Evolutionary conservation across 352 stramenopile species (phyloP).

Genomic region (Globisporangium parvum): DNA sequence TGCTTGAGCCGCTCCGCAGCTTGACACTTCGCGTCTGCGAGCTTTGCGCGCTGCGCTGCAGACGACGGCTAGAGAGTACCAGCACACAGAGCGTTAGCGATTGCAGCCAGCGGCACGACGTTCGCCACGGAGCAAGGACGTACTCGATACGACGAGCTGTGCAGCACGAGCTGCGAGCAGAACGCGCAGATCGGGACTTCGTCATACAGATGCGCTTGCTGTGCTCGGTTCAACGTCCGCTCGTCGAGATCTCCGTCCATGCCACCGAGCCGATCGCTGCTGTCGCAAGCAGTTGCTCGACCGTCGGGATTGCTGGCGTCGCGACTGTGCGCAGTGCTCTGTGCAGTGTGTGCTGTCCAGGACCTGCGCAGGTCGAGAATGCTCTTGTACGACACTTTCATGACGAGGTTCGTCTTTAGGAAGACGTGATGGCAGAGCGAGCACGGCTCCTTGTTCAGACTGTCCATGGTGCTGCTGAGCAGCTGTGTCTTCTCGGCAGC

Average conservation of each 20-base stretch:
- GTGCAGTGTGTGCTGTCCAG: constrained; percentile 17
- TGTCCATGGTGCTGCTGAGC: constrained; percentile 42
- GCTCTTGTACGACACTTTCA: constrained; percentile 58
- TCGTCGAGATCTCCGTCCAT: constrained; percentile 1
- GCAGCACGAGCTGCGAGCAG: constrained; percentile 49
- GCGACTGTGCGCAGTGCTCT: background rate
- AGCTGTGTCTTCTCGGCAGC: constrained; percentile 38
- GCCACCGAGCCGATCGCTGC: background rate
- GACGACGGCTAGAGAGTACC: constrained; percentile 20
- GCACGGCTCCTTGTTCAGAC: constrained; percentile 46
- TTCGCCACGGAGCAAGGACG: background rate
- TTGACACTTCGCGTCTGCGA: constrained; percentile 14
- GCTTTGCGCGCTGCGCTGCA: constrained; percentile 19
- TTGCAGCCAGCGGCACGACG: too few species aligned
- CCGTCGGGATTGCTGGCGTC: background rate
- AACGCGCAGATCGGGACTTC: constrained; percentile 51
- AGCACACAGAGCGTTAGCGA: background rate
- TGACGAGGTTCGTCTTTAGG: constrained; percentile 46
- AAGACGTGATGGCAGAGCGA: constrained; percentile 52
- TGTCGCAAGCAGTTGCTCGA: background rate
- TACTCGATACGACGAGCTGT: constrained; percentile 41
- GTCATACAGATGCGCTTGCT: constrained; percentile 51
- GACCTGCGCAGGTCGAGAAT: constrained; percentile 46
- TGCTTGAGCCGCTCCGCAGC: constrained; percentile 19
- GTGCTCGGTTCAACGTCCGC: constrained; percentile 14